Conservation (phyloP, 148 eudicot genomes). For the Hydrangea macrophylla region DNA sequence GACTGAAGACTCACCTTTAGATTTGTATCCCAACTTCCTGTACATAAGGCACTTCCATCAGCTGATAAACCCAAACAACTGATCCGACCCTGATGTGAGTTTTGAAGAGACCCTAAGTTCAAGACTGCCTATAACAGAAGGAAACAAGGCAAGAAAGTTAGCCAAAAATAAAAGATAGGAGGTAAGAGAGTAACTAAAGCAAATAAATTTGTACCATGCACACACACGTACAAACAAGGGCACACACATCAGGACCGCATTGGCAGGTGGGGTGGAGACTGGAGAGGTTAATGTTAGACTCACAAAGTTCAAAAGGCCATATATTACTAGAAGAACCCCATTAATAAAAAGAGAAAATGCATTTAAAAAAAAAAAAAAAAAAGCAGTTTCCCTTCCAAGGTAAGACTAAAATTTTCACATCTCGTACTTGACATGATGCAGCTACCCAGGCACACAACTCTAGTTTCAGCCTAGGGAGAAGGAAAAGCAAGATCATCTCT, state of each 20-base stretch:
- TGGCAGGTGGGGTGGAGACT: neutral
- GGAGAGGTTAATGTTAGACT: neutral
- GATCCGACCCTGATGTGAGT: slow-evolving; percentile 66
- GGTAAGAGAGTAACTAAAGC: neutral
- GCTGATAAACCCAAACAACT: slow-evolving; percentile 93
- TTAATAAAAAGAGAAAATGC: no score
- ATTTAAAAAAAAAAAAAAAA: neutral
- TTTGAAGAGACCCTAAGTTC: slow-evolving; percentile 80
- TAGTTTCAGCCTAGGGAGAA: neutral
- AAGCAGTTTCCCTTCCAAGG: neutral
- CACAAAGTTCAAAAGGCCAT: neutral
- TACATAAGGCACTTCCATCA: slow-evolving; percentile 98
- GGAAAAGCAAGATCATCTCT: neutral
- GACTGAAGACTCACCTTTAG: slow-evolving; percentile 64
- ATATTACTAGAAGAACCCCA: neutral
- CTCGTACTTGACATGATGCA: neutral
- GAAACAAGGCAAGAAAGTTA: neutral
- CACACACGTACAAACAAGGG: neutral
- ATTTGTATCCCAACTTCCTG: slow-evolving; percentile 94
- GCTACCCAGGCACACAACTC: neutral
- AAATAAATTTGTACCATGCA: neutral
- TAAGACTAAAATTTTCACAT: neutral
- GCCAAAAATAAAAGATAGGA: no score
- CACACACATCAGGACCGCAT: neutral
- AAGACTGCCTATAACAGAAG: slow-evolving; percentile 55